Evolutionary conservation across 768 basidiomycete species (phyloP).

Genomic region (Boletellus sp.): DNA sequence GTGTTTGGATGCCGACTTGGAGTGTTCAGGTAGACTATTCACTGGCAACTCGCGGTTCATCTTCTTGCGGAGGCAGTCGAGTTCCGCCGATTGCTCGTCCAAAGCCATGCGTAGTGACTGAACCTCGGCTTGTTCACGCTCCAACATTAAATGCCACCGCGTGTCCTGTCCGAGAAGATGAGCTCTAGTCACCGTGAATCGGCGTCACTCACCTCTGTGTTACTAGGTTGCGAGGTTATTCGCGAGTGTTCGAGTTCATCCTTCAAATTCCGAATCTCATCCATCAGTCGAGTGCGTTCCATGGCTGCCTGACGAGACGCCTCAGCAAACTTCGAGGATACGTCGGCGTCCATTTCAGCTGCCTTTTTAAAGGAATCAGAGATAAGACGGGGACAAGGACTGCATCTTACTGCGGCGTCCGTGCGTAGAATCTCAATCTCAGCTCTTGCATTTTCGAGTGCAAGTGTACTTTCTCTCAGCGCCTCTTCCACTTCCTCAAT

Average conservation of each 20-base stretch:
- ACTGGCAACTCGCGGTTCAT: constrained; percentile 54
- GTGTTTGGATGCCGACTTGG: constrained; percentile 43
- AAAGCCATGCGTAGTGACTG: constrained; percentile 31
- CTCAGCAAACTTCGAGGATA: constrained; percentile 46
- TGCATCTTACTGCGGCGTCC: constrained; percentile 65
- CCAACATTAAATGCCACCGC: constrained; percentile 28
- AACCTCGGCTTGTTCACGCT: constrained; percentile 31
- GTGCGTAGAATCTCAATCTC: constrained; percentile 79
- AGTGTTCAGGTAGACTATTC: constrained; percentile 33
- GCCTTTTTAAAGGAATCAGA: constrained; percentile 22
- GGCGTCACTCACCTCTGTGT: constrained; percentile 18
- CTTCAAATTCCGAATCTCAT: constrained; percentile 56
- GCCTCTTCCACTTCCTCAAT: constrained; percentile 89
- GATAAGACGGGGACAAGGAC: neutral
- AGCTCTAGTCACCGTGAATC: neutral
- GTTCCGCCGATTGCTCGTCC: constrained; percentile 44
- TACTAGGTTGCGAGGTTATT: constrained; percentile 23
- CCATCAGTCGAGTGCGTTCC: constrained; percentile 49
- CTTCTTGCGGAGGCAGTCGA: constrained; percentile 57
- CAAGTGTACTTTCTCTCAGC: constrained; percentile 77
- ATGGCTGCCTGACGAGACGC: constrained; percentile 45
- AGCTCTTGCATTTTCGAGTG: constrained; percentile 84
- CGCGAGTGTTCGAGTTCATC: constrained; percentile 42
- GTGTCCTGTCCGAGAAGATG: constrained; percentile 15
- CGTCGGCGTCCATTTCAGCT: constrained; percentile 50